Conservation (phyloP, 1,139 yeast genomes). For the Geotrichum carabidarum region DNA sequence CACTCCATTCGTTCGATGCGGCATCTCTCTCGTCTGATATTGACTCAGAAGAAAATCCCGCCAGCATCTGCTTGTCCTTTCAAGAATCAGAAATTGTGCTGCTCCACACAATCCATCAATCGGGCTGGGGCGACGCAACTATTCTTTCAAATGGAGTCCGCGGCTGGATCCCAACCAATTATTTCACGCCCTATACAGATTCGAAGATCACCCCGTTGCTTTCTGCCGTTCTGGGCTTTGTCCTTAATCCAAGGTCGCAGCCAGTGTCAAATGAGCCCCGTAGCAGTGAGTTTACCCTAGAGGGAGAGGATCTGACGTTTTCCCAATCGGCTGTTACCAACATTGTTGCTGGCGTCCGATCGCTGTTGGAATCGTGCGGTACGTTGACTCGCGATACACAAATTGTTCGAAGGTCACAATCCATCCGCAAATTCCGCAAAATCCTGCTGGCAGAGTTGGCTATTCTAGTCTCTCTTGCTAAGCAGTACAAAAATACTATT, state of each 20-base stretch:
- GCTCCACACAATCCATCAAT: slow-evolving; percentile 81
- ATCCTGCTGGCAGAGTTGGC: slow-evolving; percentile 86
- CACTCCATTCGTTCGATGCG: slow-evolving; percentile 78
- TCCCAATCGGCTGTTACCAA: slow-evolving; percentile 46
- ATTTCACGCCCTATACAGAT: slow-evolving; percentile 55
- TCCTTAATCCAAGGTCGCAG: slow-evolving; percentile 52
- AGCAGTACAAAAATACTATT: slow-evolving; percentile 70
- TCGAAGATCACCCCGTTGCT: slow-evolving; percentile 52
- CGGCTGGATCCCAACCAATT: slow-evolving; percentile 97
- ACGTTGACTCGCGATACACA: slow-evolving; percentile 81
- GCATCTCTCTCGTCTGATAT: slow-evolving; percentile 47
- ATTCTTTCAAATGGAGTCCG: slow-evolving; percentile 62
- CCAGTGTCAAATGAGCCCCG: slow-evolving; percentile 22
- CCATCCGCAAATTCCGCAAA: slow-evolving; percentile 70
- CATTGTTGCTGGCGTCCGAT: slow-evolving; percentile 79
- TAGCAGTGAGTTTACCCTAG: background rate
- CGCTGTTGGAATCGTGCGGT: slow-evolving; percentile 68
- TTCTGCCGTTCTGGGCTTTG: slow-evolving; percentile 69
- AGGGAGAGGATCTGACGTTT: slow-evolving; percentile 30
- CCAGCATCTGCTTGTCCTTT: slow-evolving; percentile 79
- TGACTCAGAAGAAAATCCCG: slow-evolving; percentile 43
- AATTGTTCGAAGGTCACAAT: slow-evolving; percentile 64
- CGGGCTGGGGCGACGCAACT: slow-evolving; percentile 98
- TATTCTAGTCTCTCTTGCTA: slow-evolving; percentile 78
- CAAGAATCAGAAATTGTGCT: slow-evolving; percentile 75